Evolutionary conservation across 306 rosid genomes (phyloP).

Genomic region (Mucuna pruriens): DNA sequence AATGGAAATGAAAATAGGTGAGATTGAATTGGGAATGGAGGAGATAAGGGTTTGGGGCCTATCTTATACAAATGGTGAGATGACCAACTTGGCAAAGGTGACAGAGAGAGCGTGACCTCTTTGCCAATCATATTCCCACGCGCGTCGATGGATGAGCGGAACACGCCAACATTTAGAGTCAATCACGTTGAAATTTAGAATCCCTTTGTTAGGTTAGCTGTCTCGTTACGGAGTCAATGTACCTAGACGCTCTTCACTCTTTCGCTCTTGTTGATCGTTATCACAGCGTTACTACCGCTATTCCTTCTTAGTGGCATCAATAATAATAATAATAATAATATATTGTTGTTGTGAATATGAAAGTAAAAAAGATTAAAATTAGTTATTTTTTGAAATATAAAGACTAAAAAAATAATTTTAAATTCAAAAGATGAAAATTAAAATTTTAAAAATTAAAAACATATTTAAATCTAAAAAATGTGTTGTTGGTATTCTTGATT

Average conservation of each 20-base stretch:
- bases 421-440: no score
- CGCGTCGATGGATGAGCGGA: background rate
- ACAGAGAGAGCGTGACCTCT: background rate
- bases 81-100: slow-evolving; percentile 3
- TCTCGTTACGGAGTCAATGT: background rate
- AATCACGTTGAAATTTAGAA: background rate
- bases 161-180: slow-evolving; percentile 22
- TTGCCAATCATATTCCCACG: background rate
- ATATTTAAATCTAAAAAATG: no score
- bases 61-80: background rate
- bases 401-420: no score
- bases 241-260: background rate
- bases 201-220: background rate
- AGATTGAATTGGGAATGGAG: background rate
- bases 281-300: background rate
- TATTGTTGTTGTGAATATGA: no score
- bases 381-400: no score
- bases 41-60: background rate
- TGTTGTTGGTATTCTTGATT: no score
- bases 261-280: background rate
- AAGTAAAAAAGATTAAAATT: no score
- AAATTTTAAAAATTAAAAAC: no score
- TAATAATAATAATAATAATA: no score
- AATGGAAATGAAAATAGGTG: background rate
- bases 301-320: no score